A percentile compares a stretch with the other conserved stretches of the same genome.
Conservation (phyloP, 257 asterid genomes). For the Lithospermum erythrorhizon region DNA sequence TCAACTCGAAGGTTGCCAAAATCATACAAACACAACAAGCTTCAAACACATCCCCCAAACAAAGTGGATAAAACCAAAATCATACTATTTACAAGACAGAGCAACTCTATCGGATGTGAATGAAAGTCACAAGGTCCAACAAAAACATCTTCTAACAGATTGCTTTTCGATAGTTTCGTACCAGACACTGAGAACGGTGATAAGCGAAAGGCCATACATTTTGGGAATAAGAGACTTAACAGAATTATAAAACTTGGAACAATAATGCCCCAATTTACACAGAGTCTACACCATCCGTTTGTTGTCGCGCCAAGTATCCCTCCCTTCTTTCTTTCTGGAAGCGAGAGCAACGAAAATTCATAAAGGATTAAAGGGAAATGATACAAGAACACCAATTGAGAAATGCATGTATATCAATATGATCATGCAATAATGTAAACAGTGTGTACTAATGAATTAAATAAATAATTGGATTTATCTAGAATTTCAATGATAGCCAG, state of each 20-base stretch:
- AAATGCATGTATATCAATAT: no score
- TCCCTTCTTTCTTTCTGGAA: slow-evolving; percentile 93
- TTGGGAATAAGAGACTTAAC: neutral
- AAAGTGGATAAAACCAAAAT: no score
- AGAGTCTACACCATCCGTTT: slow-evolving; percentile 71
- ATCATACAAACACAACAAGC: no score
- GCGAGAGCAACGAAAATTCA: neutral
- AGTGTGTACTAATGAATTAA: slow-evolving; percentile 8
- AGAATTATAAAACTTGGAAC: no score
- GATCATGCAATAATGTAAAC: neutral
- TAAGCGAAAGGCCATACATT: no score
- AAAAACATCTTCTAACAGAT: neutral
- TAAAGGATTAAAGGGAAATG: no score
- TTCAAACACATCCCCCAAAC: no score
- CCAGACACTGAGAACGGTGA: neutral
- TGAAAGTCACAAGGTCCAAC: neutral
- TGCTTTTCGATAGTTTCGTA: neutral
- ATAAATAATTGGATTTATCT: slow-evolving; percentile 23
- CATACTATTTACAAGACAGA: no score
- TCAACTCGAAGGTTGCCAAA: no score
- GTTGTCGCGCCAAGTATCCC: slow-evolving; percentile 86
- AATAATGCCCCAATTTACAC: slow-evolving; percentile 19
- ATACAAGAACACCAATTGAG: no score
- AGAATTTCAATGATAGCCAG: slow-evolving; percentile 25
- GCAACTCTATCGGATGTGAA: neutral